phyloP scores from a whole-genome alignment of 108 stramenopile genomes.

The Hondaea fermentalgiana region DNA sequence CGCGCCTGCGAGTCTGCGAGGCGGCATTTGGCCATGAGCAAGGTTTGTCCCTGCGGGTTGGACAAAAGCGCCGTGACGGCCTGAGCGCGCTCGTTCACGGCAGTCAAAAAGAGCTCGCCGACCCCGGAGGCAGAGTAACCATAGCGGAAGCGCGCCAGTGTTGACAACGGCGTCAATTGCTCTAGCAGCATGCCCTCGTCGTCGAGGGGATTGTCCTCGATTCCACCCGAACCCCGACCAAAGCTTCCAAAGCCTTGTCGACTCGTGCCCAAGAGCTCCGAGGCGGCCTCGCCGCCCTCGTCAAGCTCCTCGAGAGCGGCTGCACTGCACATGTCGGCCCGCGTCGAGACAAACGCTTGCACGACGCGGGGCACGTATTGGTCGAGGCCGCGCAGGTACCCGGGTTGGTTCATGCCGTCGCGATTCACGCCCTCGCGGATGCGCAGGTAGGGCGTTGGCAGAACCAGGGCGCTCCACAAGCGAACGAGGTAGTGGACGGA shows the following conservation, averaged over 20 bases:
- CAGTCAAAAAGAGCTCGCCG: background rate
- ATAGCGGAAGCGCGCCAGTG: background rate
- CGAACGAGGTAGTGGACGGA: conserved; percentile 1
- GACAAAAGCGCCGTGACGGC: background rate
- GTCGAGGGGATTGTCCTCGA: conserved; percentile 6
- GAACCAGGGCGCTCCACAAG: background rate
- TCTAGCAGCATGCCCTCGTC: conserved; percentile 17
- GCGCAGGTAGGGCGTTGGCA: conserved; percentile 1
- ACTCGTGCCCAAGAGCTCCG: background rate
- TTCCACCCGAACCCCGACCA: background rate
- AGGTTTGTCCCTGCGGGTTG: background rate
- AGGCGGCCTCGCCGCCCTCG: background rate
- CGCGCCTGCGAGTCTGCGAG: background rate
- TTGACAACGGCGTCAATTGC: conserved; percentile 5
- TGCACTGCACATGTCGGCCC: conserved; percentile 5
- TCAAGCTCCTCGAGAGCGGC: background rate
- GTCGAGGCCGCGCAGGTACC: background rate
- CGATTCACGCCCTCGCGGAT: background rate
- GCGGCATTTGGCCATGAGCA: background rate
- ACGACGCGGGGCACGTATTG: background rate
- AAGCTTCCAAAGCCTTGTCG: background rate
- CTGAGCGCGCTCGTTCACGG: background rate
- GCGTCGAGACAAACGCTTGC: background rate
- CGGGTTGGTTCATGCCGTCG: background rate
- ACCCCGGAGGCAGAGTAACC: background rate